Conservation (phyloP, 1,139 yeast species). For the Maudiozyma humilis region DNA sequence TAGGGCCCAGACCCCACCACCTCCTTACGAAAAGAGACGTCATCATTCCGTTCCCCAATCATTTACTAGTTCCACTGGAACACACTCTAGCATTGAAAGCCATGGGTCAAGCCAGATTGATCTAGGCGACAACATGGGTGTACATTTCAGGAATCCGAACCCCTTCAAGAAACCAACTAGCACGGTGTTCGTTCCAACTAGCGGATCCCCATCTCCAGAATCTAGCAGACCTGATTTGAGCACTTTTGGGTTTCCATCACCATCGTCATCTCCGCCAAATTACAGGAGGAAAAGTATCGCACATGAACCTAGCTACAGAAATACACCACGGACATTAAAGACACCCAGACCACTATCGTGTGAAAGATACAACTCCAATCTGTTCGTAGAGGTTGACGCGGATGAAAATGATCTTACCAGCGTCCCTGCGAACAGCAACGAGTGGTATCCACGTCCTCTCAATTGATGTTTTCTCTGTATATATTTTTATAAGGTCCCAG, state of each 20-base stretch:
- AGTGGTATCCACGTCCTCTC: slow-evolving; percentile 7
- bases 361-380: background rate
- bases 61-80: background rate
- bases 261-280: background rate
- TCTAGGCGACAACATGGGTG: background rate
- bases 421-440: slow-evolving; percentile 3
- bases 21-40: slow-evolving; percentile 4
- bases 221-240: background rate
- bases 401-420: slow-evolving; percentile 5
- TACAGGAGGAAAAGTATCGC: slow-evolving; percentile 1
- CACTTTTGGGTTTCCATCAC: background rate
- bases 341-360: background rate
- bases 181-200: background rate
- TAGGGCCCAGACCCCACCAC: slow-evolving; percentile 2
- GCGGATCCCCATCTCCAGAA: background rate
- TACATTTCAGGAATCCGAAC: background rate
- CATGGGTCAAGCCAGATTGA: background rate
- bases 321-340: background rate
- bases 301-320: background rate
- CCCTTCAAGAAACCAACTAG: slow-evolving; percentile 2
- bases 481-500: too few relatives aligned
- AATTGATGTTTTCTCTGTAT: too few relatives aligned
- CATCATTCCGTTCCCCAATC: slow-evolving; percentile 1
- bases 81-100: background rate
- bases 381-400: background rate